These are phyloP conservation scores for Seiridium cupressi DNA, from an alignment of 2,329 filamentous ascomycete species.

Conservation along the genomic window DNA sequence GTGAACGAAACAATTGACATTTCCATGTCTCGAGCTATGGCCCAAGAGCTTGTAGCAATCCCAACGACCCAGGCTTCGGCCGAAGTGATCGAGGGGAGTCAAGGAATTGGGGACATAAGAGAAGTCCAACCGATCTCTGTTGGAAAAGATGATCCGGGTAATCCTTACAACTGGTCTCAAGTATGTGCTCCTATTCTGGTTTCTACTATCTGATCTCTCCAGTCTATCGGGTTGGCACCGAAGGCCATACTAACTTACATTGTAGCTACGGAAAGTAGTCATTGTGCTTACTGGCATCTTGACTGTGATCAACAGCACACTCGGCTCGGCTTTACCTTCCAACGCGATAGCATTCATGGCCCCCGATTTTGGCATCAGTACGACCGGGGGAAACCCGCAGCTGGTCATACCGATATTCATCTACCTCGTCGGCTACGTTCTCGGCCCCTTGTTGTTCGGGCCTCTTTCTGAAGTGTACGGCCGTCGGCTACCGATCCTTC, in stretches of 20 bases:
- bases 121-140: neutral
- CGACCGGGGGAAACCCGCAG: neutral
- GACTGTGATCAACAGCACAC: neutral
- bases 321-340: neutral
- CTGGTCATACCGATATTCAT: slow-evolving; percentile 2
- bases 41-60: neutral
- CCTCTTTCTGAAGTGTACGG: neutral
- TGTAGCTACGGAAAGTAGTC: neutral
- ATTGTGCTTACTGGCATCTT: slow-evolving; percentile 3
- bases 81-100: neutral
- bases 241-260: neutral
- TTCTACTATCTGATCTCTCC: neutral
- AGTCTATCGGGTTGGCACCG: neutral
- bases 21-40: neutral
- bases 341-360: neutral
- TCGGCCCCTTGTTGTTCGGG: slow-evolving; percentile 1
- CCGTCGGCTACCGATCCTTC: neutral
- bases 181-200: neutral
- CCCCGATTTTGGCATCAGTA: neutral
- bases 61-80: neutral
- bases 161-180: slow-evolving; percentile 2
- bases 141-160: neutral
- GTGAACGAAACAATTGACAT: too few relatives aligned
- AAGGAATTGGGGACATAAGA: neutral
- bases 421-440: slow-evolving; percentile 1